A percentile compares a stretch with the other conserved stretches of the same genome.
These are phyloP conservation scores for Spiraea crenata DNA, from an alignment of 331 rosid genomes.

Conservation along the genomic window DNA sequence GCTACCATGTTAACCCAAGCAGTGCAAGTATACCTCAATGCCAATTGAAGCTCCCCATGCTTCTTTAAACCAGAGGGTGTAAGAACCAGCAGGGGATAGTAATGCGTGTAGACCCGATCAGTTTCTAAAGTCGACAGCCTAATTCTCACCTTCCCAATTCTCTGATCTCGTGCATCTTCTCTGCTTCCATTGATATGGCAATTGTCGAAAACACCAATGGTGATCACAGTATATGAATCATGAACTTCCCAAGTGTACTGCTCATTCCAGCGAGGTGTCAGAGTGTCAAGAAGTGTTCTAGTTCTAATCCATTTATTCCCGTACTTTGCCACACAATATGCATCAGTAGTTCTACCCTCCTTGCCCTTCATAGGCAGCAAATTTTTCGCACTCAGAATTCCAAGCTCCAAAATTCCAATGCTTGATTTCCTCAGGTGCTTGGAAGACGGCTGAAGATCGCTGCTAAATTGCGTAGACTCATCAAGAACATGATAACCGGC, in stretches of 20 bases:
- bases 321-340: constrained; percentile 92
- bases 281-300: constrained; percentile 72
- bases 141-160: constrained; percentile 90
- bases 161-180: constrained; percentile 57
- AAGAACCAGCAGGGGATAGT: constrained; percentile 78
- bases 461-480: constrained; percentile 88
- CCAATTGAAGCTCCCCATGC: constrained; percentile 92
- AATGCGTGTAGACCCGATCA: constrained; percentile 74
- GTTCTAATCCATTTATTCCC: constrained; percentile 96
- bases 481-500: constrained; percentile 90
- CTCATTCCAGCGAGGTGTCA: constrained; percentile 90
- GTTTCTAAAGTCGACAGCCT: constrained; percentile 84
- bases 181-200: constrained; percentile 59
- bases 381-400: constrained; percentile 81
- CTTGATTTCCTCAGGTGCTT: constrained; percentile 52
- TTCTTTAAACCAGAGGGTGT: constrained; percentile 65
- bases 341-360: constrained; percentile 73
- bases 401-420: constrained; percentile 87
- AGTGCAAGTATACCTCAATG: constrained; percentile 79
- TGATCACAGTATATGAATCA: constrained; percentile 89
- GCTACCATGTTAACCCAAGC: constrained; percentile 85
- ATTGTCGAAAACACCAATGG: constrained; percentile 81
- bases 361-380: constrained; percentile 74
- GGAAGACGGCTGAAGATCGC: constrained; percentile 90
- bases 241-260: constrained; percentile 94